Percentiles rank a stretch among this genome's conserved stretches.
phyloP scores from a whole-genome alignment of 78 protist species.

The Isochrysis galbana region DNA sequence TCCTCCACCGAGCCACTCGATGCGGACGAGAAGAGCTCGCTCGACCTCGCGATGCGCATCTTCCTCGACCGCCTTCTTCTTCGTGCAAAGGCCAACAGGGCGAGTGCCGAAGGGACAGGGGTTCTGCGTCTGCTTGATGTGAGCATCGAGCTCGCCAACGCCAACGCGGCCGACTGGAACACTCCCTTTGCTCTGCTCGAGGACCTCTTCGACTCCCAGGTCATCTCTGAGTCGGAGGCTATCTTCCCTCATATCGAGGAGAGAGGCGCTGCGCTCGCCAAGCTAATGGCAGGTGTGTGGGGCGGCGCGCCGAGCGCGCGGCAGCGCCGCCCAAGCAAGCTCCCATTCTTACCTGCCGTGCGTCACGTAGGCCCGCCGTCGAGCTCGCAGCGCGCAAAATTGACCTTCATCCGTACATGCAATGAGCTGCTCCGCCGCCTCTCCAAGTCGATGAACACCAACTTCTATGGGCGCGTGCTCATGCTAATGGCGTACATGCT shows the following conservation, averaged over 20 bases:
- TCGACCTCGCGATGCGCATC: background rate
- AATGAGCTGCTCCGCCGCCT: conserved; percentile 37
- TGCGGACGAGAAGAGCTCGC: background rate
- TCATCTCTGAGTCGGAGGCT: background rate
- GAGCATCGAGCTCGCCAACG: background rate
- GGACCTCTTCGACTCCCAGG: background rate
- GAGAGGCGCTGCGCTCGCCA: background rate
- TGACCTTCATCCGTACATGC: background rate
- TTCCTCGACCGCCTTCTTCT: background rate
- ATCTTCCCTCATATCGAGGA: background rate
- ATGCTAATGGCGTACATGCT: background rate
- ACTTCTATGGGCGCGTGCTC: conserved; percentile 38
- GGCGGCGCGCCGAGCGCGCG: no score
- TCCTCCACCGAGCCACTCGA: background rate
- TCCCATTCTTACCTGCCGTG: background rate
- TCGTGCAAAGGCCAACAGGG: background rate
- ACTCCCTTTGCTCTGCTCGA: background rate
- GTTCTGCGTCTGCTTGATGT: background rate
- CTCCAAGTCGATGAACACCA: conserved; percentile 10
- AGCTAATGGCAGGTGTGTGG: no score
- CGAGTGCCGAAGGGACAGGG: background rate
- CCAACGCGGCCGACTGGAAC: background rate
- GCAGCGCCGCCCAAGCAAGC: background rate
- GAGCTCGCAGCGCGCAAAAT: background rate
- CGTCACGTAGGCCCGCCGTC: background rate